Evolutionary conservation across 208 protist species (phyloP), one percentile per base, ranked within the genome.

Genomic region (Naegleria fowleri): DNA sequence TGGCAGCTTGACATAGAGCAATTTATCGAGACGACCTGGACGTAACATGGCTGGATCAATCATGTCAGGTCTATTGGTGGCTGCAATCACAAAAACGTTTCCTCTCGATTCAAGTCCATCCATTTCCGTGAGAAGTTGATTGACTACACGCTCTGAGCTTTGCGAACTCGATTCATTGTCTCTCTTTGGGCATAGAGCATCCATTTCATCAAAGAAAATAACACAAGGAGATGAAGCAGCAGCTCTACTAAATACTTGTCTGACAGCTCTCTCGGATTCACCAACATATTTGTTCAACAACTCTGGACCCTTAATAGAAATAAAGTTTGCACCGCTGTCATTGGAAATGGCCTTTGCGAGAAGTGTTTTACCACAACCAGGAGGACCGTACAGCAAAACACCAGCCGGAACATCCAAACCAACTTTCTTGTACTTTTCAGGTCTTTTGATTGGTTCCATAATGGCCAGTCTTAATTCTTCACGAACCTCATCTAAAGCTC

Each of bases 201-300:
- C 99, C n/a, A 99, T 95, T 94, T 99, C 99, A 94, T 99, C 99
- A 93, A 99, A 99, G 93, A 99, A 99, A 75, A 99, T 95, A 76
- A 99, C 96, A 94, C 98, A 99, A 19, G 99, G 99, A 0, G 96
- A 93, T 52, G 95, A 97, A 40, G 96, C 94, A 25, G 96, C 94
- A 22, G 96, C 97, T 55, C 97, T 93, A 25, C 95, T 95, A 92
- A 99, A 99, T 0, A 99, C 95, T 93, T 98, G 96, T 15, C 99
- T 94, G 38, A 99, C 98, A 33, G 98, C 98, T 11, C 97, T 95
- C 95, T 99, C 99, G 87, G 97, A 98, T 95, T 99, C 99, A 90
- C 99, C 99, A 48, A 99, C 98, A 93, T 98, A 99, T 93, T 99
- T 99, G 95, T 99, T 99, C 33, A 99, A 94, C 83, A 99, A 93